Conservation (phyloP, 1,284 basidiomycete species). For the Sanguinoderma infundibulare region DNA sequence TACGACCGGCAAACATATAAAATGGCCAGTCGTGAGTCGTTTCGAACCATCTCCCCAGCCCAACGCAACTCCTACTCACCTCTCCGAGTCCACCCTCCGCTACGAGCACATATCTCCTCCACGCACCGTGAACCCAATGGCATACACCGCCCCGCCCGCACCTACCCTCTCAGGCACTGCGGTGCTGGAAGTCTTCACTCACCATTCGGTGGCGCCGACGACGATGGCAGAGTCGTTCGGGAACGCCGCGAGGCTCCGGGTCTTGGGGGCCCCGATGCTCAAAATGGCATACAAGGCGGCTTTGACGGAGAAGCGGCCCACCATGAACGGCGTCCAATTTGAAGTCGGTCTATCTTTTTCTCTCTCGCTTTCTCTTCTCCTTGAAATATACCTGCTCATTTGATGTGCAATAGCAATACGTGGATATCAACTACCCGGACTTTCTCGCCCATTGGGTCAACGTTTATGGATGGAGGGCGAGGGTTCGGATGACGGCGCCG, state of each 20-base stretch:
- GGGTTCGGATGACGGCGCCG: neutral
- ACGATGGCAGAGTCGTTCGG: constrained; percentile 1
- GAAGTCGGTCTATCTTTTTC: neutral
- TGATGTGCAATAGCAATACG: neutral
- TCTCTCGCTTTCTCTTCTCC: neutral
- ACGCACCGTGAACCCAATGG: no score
- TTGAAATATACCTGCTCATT: no score
- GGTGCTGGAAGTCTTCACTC: constrained; percentile 8
- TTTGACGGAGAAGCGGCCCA: neutral
- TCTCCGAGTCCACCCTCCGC: neutral
- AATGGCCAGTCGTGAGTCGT: no score
- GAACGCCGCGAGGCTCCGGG: neutral
- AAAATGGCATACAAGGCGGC: constrained; percentile 1
- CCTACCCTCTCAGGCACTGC: constrained; percentile 9
- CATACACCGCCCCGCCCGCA: constrained; percentile 1
- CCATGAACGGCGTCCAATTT: neutral
- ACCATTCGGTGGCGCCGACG: neutral
- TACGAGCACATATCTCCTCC: no score
- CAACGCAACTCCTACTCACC: no score
- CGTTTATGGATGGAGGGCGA: neutral
- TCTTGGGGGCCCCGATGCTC: constrained; percentile 1
- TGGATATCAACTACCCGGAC: neutral
- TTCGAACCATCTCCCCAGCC: no score
- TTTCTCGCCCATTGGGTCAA: neutral
- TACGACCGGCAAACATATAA: neutral